These are phyloP conservation scores for Mrakia hoshinonis DNA, from an alignment of 768 basidiomycete species.

Conservation along the genomic window DNA sequence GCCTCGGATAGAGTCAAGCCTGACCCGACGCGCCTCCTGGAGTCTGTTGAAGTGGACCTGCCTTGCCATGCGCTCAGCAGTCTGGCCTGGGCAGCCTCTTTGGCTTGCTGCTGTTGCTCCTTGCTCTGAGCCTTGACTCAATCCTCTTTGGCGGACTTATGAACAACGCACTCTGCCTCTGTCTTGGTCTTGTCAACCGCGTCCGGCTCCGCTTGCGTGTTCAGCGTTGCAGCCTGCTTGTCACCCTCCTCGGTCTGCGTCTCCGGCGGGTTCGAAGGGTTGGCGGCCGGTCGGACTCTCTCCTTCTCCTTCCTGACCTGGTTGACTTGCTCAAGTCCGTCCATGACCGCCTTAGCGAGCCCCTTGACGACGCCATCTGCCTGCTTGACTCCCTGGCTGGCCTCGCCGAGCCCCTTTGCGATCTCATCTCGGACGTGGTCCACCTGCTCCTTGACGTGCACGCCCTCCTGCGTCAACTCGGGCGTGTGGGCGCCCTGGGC, in stretches of 20 bases:
- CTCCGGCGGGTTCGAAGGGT: too few species aligned
- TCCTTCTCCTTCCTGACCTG: neutral
- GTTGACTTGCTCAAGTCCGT: neutral
- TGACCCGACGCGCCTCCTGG: too few species aligned
- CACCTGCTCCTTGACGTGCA: neutral
- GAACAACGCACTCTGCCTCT: too few species aligned
- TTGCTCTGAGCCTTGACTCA: too few species aligned
- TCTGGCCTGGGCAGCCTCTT: too few species aligned
- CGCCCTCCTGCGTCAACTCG: neutral
- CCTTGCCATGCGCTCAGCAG: too few species aligned
- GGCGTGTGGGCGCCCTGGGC: constrained; percentile 13
- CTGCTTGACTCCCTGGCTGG: neutral
- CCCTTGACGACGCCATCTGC: neutral
- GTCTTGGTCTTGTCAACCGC: too few species aligned
- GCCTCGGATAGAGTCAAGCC: neutral
- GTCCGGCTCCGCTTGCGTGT: too few species aligned
- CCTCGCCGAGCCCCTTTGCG: neutral
- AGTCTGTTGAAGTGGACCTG: too few species aligned
- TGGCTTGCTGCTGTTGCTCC: too few species aligned
- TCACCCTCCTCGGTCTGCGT: neutral
- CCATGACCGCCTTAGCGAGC: neutral
- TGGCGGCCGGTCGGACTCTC: neutral
- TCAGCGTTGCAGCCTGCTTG: neutral
- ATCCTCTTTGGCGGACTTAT: too few species aligned
- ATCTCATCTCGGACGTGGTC: neutral